These are phyloP conservation scores for Leishmania martiniquensis DNA, from an alignment of 208 protist species.

Conservation along the genomic window DNA sequence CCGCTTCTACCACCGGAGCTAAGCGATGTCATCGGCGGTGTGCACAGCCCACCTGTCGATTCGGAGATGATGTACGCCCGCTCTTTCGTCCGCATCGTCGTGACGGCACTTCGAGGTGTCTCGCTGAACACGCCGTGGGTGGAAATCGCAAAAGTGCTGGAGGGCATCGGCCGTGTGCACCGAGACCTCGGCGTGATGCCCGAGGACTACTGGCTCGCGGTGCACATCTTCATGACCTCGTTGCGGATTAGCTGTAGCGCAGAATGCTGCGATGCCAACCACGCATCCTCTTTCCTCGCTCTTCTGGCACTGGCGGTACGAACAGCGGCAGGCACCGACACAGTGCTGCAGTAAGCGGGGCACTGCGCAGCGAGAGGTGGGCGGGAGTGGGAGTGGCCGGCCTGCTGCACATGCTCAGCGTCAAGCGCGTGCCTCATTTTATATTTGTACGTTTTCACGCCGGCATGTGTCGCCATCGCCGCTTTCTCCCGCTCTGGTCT, in stretches of 20 bases:
- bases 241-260: constrained; percentile 62
- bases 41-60: constrained; percentile 15
- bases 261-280: constrained; percentile 53
- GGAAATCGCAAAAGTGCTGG: constrained; percentile 51
- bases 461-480: background rate
- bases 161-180: constrained; percentile 60
- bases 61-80: constrained; percentile 67
- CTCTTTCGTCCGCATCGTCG: constrained; percentile 79
- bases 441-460: background rate
- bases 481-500: background rate
- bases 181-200: constrained; percentile 51
- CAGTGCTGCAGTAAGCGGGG: background rate
- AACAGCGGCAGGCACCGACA: constrained; percentile 30
- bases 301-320: constrained; percentile 70
- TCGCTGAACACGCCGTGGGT: constrained; percentile 46
- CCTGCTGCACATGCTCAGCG: background rate
- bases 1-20: constrained; percentile 23
- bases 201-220: constrained; percentile 81
- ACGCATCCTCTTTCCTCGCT: constrained; percentile 68
- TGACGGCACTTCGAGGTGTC: constrained; percentile 64
- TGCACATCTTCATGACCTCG: constrained; percentile 70
- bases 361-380: background rate
- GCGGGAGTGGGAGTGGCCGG: background rate
- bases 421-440: background rate
- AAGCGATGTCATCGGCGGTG: constrained; percentile 21